Base-by-base conservation (phyloP, 2,329 filamentous ascomycete species). In the Knufia petricola region DNA sequence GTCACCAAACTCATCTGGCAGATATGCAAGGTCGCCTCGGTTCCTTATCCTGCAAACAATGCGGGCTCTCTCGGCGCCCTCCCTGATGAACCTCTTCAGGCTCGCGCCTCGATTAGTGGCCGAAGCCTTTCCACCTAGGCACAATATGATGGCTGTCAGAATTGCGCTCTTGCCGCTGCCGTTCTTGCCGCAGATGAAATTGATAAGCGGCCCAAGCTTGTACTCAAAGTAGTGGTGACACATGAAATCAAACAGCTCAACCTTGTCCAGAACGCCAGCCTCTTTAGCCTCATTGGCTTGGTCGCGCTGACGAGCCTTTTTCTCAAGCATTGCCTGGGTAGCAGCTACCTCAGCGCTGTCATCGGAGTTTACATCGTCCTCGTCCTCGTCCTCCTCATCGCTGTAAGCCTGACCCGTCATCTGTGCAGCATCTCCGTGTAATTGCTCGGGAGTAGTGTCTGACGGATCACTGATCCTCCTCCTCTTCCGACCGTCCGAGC, bases 161-260 rank as follows among this genome's bases (percentile, higher is more conserved):
- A 96, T 84, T 2, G 92, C 92, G 64, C 92, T 98, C 70, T 98
- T 98, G 30, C 92, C 92, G 63, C 90, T 96, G 26, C 92, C 92
- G 63, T 98, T 98, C 65, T 95, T 88, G 13, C 92, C 92, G 48
- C 95, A 89, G 53, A 98, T 89, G 67, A 98, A 98, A 66, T 98
- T 98, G 65, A 98, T 94, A 31, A 95, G 72, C 0, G 92, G 92
- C 0, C 92, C 92, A n/a, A 98, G 74, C 49, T 84, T 78, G 51
- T 94, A 85, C 37, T 84, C 79, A 15, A 96, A 76, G 48, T 83
- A 81, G 38, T 81, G 74, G 64, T 98, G 92, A 61, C 90, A 96
- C 92, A 96, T 96, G 67, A 96, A 96, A 64, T 95, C 95, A 58
- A 81, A 78, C 64, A 88, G 94, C 31, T 81, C 84, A 48, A 96